A percentile compares a stretch with the other conserved stretches of the same genome.
Evolutionary conservation across 2,329 filamentous ascomycete genomes (phyloP).

Genomic region (Pyrenophora teres): DNA sequence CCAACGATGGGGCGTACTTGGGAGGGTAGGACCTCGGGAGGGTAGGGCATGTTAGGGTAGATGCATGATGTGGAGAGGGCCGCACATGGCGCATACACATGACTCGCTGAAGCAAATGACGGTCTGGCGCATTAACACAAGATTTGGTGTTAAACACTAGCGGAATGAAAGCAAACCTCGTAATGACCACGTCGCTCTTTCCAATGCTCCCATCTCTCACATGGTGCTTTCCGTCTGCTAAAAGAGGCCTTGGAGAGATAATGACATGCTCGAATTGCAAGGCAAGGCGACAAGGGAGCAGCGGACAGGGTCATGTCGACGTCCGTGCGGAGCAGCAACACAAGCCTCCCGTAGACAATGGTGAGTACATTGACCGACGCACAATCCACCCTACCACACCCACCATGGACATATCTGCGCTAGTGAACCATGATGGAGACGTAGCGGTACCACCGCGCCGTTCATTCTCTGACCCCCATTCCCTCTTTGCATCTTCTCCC

Average conservation of each 20-base stretch:
- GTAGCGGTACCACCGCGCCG: slow-evolving; percentile 38
- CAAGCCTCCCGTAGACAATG: slow-evolving; percentile 14
- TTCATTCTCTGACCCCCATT: slow-evolving; percentile 37
- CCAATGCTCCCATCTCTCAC: not conserved
- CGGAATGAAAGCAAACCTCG: slow-evolving; percentile 23
- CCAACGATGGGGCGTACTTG: slow-evolving; percentile 7
- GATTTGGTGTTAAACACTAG: slow-evolving; percentile 33
- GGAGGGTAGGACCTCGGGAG: not conserved
- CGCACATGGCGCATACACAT: slow-evolving; percentile 23
- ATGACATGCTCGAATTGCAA: not conserved
- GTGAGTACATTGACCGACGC: slow-evolving; percentile 15
- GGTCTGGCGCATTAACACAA: slow-evolving; percentile 27
- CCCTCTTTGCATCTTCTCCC: slow-evolving; percentile 35
- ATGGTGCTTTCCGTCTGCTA: not conserved
- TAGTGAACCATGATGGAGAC: slow-evolving; percentile 42
- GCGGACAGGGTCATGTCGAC: not conserved
- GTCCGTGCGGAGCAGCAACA: slow-evolving; percentile 13
- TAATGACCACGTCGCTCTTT: slow-evolving; percentile 8
- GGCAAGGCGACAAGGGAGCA: not conserved
- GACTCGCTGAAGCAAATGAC: slow-evolving; percentile 32
- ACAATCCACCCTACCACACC: slow-evolving; percentile 27
- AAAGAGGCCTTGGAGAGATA: not conserved
- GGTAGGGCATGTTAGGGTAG: not conserved
- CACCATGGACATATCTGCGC: slow-evolving; percentile 44
- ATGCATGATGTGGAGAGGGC: slow-evolving; percentile 17